A percentile compares a stretch with the other conserved stretches of the same genome.
These are phyloP conservation scores for Amanita rubescens DNA, from an alignment of 768 basidiomycete genomes.

Conservation along the genomic window DNA sequence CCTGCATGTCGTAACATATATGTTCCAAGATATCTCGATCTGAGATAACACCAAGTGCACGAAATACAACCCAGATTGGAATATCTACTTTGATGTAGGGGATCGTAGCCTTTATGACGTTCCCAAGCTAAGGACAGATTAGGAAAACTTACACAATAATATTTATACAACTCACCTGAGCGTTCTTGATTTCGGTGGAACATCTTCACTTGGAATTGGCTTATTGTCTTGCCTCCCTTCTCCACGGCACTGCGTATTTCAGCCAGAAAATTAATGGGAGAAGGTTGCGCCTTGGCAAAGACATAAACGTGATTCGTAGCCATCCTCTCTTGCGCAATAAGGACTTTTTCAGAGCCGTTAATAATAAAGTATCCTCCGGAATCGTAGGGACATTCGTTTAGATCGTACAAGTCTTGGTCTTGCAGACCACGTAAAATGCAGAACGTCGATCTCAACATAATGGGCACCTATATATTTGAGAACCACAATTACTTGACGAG, in stretches of 20 bases:
- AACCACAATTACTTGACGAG: neutral
- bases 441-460: constrained; percentile 95
- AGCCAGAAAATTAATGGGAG: constrained; percentile 90
- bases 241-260: constrained; percentile 97
- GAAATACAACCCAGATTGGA: constrained; percentile 98
- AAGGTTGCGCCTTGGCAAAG: constrained; percentile 95
- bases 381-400: constrained; percentile 98
- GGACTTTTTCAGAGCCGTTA: constrained; percentile 99
- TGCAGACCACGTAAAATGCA: constrained; percentile 80
- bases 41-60: constrained; percentile 94
- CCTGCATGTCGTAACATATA: constrained; percentile 97
- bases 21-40: constrained; percentile 97
- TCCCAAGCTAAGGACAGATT: constrained; percentile 51
- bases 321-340: constrained; percentile 99
- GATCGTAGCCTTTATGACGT: constrained; percentile 94
- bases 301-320: constrained; percentile 99
- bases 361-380: constrained; percentile 99
- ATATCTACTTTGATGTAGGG: constrained; percentile 99
- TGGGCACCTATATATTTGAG: constrained; percentile 63
- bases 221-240: constrained; percentile 96
- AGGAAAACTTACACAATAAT: constrained; percentile 4
- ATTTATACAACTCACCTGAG: constrained; percentile 48
- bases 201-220: constrained; percentile 97
- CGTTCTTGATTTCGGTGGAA: constrained; percentile 87
- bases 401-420: constrained; percentile 77